Percentiles rank a stretch among this genome's conserved stretches.
Conservation (phyloP, 352 stramenopile genomes). For the Pilasporangium apinafurcum region DNA sequence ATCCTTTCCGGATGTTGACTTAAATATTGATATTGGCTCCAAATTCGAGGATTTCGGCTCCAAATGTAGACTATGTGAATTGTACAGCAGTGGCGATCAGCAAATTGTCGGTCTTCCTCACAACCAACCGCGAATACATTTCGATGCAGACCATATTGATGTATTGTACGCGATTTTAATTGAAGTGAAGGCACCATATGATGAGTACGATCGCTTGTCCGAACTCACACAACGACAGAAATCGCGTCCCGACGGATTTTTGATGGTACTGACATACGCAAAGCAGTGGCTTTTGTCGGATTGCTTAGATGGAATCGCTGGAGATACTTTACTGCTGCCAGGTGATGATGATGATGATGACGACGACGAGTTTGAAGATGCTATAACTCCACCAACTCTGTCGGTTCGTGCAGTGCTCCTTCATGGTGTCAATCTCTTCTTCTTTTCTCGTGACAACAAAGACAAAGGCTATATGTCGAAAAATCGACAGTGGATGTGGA, state of each 20-base stretch:
- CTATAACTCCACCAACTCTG: slow-evolving; percentile 77
- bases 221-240: slow-evolving; percentile 63
- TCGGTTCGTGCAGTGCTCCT: slow-evolving; percentile 39
- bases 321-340: slow-evolving; percentile 28
- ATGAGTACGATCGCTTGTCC: slow-evolving; percentile 72
- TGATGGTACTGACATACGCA: slow-evolving; percentile 79
- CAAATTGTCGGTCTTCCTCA: slow-evolving; percentile 7
- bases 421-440: slow-evolving; percentile 41
- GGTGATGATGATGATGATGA: slow-evolving; percentile 64
- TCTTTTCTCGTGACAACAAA: slow-evolving; percentile 31
- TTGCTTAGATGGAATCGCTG: slow-evolving; percentile 59
- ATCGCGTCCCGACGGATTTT: slow-evolving; percentile 77
- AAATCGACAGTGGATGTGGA: slow-evolving; percentile 47
- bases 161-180: slow-evolving; percentile 82
- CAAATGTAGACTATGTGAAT: slow-evolving; percentile 31
- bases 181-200: slow-evolving; percentile 83
- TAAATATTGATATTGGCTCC: slow-evolving; percentile 60
- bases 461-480: slow-evolving; percentile 3
- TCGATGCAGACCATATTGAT: slow-evolving; percentile 74
- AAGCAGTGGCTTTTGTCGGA: slow-evolving; percentile 83
- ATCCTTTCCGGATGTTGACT: slow-evolving; percentile 74
- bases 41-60: slow-evolving; percentile 13
- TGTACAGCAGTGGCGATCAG: slow-evolving; percentile 5
- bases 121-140: slow-evolving; percentile 55
- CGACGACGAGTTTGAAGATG: slow-evolving; percentile 83